Percentiles rank a stretch among this genome's conserved stretches.
These are phyloP conservation scores for Claviceps monticola DNA, from an alignment of 2,329 filamentous ascomycete genomes.

Conservation along the genomic window DNA sequence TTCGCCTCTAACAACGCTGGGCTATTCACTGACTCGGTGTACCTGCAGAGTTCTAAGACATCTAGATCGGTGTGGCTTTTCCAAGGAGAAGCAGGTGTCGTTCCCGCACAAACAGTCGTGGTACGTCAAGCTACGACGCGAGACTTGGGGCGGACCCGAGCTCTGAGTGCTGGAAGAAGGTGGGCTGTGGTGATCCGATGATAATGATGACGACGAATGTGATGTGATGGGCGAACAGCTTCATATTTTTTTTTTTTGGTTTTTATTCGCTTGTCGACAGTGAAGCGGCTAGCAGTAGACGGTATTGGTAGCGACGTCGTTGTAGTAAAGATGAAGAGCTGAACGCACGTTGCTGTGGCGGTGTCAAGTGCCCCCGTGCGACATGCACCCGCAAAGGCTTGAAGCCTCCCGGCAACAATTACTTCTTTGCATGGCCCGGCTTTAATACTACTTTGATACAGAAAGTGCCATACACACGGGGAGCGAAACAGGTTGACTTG, in stretches of 20 bases:
- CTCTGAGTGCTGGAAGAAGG: conserved; percentile 22
- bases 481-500: too few relatives aligned
- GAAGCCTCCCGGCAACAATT: too few relatives aligned
- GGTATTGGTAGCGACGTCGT: too few relatives aligned
- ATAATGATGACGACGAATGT: background rate
- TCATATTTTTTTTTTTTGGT: background rate
- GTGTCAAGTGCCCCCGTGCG: too few relatives aligned
- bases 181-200: background rate
- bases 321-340: too few relatives aligned
- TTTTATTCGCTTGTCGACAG: background rate
- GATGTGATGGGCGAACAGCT: background rate
- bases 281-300: too few relatives aligned
- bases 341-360: too few relatives aligned
- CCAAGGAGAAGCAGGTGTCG: conserved; percentile 71
- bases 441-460: too few relatives aligned
- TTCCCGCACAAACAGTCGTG: conserved; percentile 91
- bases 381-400: too few relatives aligned
- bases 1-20: background rate
- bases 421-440: too few relatives aligned
- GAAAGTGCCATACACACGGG: too few relatives aligned
- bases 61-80: conserved; percentile 62
- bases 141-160: conserved; percentile 62
- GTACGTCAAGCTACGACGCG: conserved; percentile 65
- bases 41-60: conserved; percentile 31
- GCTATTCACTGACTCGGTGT: background rate